Evolutionary conservation across 2,329 filamentous ascomycete species (phyloP), one percentile per base, ranked within the genome.

Genomic region (Phialophora tarda): DNA sequence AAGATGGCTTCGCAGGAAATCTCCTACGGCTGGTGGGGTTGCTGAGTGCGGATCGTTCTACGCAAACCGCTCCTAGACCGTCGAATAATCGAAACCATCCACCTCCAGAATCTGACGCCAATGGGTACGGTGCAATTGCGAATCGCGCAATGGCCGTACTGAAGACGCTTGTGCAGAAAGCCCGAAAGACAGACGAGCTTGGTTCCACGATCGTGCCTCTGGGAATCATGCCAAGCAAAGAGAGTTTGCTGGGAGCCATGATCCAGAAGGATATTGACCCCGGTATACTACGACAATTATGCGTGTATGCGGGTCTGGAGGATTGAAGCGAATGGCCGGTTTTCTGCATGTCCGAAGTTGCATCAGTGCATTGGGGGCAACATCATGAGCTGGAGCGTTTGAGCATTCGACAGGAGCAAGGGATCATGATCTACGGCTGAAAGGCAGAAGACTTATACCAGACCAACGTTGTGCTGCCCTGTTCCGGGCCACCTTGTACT

Each of bases 1-100:
- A 90, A 50, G 93, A 96, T 72, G 91, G 91, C 0, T 95, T 97
- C 77, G 90, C 91, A 0, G 87, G 91, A 65, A 93, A 89, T 72
- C 83, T 98, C 7, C 86, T 94, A 64, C 86, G 88, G 24, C 83
- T 97, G 24, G 86, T 93, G 0, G 89, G 90, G 66, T 83, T 91
- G 4, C 82, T 97, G 2, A 90, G 89, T 68, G 83, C 83, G 6
- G 85, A 89, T 58, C 63, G 67, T 32, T 63, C 65, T 1, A 67
- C 68, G 1, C 59, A 67, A 38, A 67, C 73, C 87, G 84, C 69
- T 17, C 76, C 77, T 7, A 73, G 72, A 50, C 79, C 78, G 21
- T 77, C 78, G 58, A 76, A 76, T 59, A 72, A 72, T 44, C 73
- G 73, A 59, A 72, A 74, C 17, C 77, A 78, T 30, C 47, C 57